Evolutionary conservation across 2,329 filamentous ascomycete genomes (phyloP).

Genomic region (Alternaria ventricosa): DNA sequence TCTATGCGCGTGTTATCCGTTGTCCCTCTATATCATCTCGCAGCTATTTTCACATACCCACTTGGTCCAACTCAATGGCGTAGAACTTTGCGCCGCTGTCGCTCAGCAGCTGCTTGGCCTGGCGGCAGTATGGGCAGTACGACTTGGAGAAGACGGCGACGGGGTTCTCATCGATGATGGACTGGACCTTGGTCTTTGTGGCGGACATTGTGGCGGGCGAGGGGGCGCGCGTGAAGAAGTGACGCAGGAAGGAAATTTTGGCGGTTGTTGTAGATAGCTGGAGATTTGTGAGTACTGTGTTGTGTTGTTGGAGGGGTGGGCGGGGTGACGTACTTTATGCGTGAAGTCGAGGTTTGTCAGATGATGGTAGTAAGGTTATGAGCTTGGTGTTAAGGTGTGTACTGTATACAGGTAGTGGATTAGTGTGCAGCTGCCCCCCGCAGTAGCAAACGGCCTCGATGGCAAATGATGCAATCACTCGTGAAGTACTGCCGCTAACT

Average conservation of each 20-base stretch:
- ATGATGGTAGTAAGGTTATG: background rate
- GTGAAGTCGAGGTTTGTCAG: background rate
- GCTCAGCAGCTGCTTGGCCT: constrained; percentile 77
- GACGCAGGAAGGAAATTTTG: constrained; percentile 72
- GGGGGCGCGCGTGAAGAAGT: constrained; percentile 69
- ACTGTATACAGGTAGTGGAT: constrained; percentile 25
- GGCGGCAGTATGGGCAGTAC: constrained; percentile 91
- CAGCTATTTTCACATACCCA: constrained; percentile 65
- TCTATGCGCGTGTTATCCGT: constrained; percentile 56
- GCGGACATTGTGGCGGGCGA: constrained; percentile 76
- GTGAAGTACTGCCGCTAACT: constrained; percentile 12
- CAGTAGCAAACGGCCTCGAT: constrained; percentile 23
- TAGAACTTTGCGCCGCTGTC: constrained; percentile 74
- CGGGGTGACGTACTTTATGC: background rate
- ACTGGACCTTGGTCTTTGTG: constrained; percentile 81
- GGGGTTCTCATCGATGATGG: constrained; percentile 86
- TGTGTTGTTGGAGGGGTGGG: background rate
- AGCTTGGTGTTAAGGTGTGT: constrained; percentile 12
- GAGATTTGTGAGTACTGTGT: background rate
- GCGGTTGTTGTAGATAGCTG: constrained; percentile 29
- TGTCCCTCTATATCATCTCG: background rate
- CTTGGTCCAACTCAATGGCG: constrained; percentile 82
- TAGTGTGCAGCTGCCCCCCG: constrained; percentile 39
- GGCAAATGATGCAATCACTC: constrained; percentile 42
- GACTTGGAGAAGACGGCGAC: constrained; percentile 97